phyloP scores from a whole-genome alignment of 306 rosid species.

The Delonix regia region DNA sequence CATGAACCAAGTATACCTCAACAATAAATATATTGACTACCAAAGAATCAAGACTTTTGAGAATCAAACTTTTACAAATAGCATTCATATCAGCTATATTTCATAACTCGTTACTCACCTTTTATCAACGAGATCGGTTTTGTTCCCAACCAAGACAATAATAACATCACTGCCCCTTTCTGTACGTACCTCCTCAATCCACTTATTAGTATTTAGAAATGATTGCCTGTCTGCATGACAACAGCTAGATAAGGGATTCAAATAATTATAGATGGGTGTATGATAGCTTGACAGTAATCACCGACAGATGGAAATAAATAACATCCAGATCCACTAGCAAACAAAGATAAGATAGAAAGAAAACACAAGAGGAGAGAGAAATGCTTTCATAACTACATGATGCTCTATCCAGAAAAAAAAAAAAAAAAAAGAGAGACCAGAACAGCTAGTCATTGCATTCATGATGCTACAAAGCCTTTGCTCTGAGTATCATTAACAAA shows the following conservation, averaged over 20 bases:
- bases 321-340: not conserved
- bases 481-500: not conserved
- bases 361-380: not conserved
- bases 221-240: conserved; percentile 69
- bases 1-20: not conserved
- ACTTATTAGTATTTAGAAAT: conserved; percentile 70
- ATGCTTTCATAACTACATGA: not conserved
- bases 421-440: too few relatives aligned
- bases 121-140: conserved; percentile 86
- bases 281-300: not conserved
- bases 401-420: not conserved
- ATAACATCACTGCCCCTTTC: conserved; percentile 88
- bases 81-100: not conserved
- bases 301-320: not conserved
- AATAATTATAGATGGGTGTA: conserved; percentile 9
- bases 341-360: not conserved
- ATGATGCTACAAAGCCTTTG: not conserved
- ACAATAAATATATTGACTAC: not conserved
- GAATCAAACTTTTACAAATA: not conserved
- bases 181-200: conserved; percentile 89
- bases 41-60: not conserved
- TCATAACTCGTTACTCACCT: conserved; percentile 50
- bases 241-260: conserved; percentile 32
- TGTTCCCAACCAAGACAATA: conserved; percentile 86
- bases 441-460: not conserved